phyloP scores from a whole-genome alignment of 768 basidiomycete genomes.

The Tricholoma matsutake region DNA sequence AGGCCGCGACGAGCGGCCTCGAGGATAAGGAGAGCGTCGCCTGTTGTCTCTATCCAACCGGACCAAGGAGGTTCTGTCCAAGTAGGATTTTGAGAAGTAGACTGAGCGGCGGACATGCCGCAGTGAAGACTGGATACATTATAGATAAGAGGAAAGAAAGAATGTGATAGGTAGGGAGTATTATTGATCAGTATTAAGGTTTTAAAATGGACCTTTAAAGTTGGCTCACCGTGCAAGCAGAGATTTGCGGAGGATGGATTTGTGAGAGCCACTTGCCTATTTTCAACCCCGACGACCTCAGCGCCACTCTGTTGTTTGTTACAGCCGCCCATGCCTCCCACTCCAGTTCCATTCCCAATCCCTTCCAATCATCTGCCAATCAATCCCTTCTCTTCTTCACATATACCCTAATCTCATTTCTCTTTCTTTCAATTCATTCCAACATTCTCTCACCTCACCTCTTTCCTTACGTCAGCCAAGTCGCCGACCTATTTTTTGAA shows the following conservation, averaged over 20 bases:
- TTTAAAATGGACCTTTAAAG: constrained; percentile 55
- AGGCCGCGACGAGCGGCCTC: constrained; percentile 89
- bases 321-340: constrained; percentile 13
- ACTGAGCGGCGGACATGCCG: constrained; percentile 31
- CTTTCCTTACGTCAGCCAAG: constrained; percentile 18
- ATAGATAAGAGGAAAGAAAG: not conserved
- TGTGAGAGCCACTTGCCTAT: constrained; percentile 33
- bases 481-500: constrained; percentile 23
- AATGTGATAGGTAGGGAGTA: too few species aligned
- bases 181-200: constrained; percentile 51
- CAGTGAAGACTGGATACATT: not conserved
- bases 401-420: not conserved
- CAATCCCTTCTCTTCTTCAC: not conserved
- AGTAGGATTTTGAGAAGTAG: constrained; percentile 37
- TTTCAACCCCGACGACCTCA: constrained; percentile 37
- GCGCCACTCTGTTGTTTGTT: constrained; percentile 27
- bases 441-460: not conserved
- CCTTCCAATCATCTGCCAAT: not conserved
- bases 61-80: constrained; percentile 90
- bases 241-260: constrained; percentile 58
- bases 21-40: constrained; percentile 94
- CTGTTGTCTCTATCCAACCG: constrained; percentile 94
- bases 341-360: not conserved
- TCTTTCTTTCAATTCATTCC: not conserved
- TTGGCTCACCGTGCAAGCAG: constrained; percentile 69